Evolutionary conservation across 192 early-diverging fungal genomes (phyloP), one percentile per base, ranked within the genome.

Genomic region (Coemansia sp.): DNA sequence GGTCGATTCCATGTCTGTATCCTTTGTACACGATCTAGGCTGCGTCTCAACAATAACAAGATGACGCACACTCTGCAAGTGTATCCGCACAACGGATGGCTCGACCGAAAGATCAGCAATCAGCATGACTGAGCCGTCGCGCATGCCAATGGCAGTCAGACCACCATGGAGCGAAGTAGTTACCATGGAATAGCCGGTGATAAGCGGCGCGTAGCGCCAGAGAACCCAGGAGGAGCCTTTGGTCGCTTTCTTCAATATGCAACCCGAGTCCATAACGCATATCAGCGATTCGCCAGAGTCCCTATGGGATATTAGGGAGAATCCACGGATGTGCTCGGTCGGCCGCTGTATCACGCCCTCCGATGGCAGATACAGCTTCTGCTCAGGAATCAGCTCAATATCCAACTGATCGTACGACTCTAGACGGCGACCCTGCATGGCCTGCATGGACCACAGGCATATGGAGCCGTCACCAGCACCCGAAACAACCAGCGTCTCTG

Each of bases 381-480:
- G 17, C 17, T 33, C 15, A 9, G 70, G 69, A 23, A 69, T 17
- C 2, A 27, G 15, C 7, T 39, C 36, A 7, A 46, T 35, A 3
- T 41, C 33, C 8, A 79, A 58, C 29, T 55, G 55, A 9, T 61
- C 52, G 24, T 72, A 62, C 14, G 55, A 58, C 35, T 61, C 57
- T 61, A 53, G 24, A 3, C 10, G 26, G 2, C 24, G 36, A 17
- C 32, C 36, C 3, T 33, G 26, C 1, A 49, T 7, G 0, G 45
- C 42, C 4, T 50, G 54, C 22, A 88, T 47, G 8, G 81, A 73
- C 87, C 90, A 92, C 1, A 90, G 55, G 9, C 85, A 78, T 34
- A 94, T 77, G 4, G 87, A 90, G 1, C 86, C 82, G 61, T 94
- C 92, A 23, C 83, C 83, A 0, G 89, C 92, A 17, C 92, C 92